Evolutionary conservation across 2,329 filamentous ascomycete genomes (phyloP).

Genomic region (Stachybotrys elegans): DNA sequence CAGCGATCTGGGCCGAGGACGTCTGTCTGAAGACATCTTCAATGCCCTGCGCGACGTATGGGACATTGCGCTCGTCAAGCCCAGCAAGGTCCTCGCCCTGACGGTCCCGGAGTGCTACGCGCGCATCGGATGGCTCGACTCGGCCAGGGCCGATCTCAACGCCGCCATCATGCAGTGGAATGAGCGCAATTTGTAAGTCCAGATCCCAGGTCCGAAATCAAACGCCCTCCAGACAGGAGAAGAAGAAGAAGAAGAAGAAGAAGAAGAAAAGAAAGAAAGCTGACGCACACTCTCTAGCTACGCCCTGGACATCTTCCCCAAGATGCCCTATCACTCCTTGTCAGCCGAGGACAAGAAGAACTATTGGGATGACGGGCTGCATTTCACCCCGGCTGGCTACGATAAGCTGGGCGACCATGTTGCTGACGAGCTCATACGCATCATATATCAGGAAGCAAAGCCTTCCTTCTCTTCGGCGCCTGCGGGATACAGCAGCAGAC

Average conservation of each 20-base stretch:
- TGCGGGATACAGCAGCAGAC: conserved; percentile 2
- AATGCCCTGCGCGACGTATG: conserved; percentile 44
- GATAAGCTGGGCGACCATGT: conserved; percentile 56
- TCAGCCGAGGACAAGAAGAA: conserved; percentile 35
- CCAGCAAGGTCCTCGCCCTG: conserved; percentile 55
- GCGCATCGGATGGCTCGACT: conserved; percentile 20
- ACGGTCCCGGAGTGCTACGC: conserved; percentile 52
- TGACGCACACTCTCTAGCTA: conserved; percentile 34
- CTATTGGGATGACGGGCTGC: conserved; percentile 59
- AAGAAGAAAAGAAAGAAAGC: too few species aligned
- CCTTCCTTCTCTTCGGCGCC: neutral
- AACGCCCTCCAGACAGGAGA: neutral
- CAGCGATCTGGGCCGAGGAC: conserved; percentile 45
- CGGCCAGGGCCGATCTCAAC: conserved; percentile 44
- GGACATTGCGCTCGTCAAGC: conserved; percentile 41
- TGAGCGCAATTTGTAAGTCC: conserved; percentile 46
- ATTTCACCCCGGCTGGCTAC: conserved; percentile 55
- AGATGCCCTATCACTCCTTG: conserved; percentile 50
- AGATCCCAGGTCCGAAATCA: neutral
- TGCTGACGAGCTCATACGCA: conserved; percentile 44
- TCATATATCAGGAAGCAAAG: conserved; percentile 23
- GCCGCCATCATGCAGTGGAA: conserved; percentile 43
- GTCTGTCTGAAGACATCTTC: conserved; percentile 38
- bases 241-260: too few species aligned
- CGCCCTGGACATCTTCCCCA: conserved; percentile 49